Percentiles rank a stretch among this genome's conserved stretches.
Conservation (phyloP, 2,329 filamentous ascomycete genomes). For the Bipolaris cookei region DNA sequence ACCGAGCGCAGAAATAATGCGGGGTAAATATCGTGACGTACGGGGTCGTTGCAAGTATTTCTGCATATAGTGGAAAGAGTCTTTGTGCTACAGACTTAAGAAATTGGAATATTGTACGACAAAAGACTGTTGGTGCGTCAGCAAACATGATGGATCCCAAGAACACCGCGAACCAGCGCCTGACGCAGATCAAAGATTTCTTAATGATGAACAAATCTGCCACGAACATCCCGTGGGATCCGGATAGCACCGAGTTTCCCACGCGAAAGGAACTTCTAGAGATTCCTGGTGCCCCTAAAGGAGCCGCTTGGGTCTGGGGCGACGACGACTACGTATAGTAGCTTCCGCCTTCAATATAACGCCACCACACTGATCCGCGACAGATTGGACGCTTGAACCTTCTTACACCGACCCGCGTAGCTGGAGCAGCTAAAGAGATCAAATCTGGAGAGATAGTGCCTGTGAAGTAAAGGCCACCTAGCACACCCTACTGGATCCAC, state of each 20-base stretch:
- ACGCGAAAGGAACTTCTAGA: constrained; percentile 60
- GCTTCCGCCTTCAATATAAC: neutral
- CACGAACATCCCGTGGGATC: constrained; percentile 61
- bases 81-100: neutral
- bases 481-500: neutral
- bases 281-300: constrained; percentile 60
- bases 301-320: constrained; percentile 67
- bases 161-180: constrained; percentile 42
- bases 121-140: neutral
- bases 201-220: constrained; percentile 55
- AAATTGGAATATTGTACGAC: neutral
- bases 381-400: constrained; percentile 62
- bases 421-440: constrained; percentile 61
- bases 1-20: constrained; percentile 5
- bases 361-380: neutral
- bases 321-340: constrained; percentile 57
- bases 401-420: constrained; percentile 61
- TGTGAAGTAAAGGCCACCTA: constrained; percentile 55
- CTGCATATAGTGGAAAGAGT: neutral
- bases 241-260: constrained; percentile 60
- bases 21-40: constrained; percentile 10
- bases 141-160: constrained; percentile 45
- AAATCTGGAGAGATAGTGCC: constrained; percentile 62
- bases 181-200: constrained; percentile 55
- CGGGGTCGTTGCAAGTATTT: neutral